phyloP scores from a whole-genome alignment of 352 stramenopile genomes.

The Nothophytophthora sp. region DNA sequence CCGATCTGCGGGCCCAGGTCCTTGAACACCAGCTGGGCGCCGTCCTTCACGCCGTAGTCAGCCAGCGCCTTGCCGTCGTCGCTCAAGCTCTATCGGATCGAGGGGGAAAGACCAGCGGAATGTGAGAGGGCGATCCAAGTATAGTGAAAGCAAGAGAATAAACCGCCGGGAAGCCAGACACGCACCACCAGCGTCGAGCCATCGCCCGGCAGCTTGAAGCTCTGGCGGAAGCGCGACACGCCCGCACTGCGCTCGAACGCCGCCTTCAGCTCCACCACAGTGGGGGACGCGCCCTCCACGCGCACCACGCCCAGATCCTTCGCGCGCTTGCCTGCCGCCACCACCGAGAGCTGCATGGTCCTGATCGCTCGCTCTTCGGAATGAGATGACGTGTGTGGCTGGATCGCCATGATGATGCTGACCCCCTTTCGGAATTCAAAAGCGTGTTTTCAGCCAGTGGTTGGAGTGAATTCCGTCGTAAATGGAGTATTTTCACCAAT shows the following conservation, averaged over 20 bases:
- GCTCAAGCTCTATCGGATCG: slow-evolving; percentile 20
- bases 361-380: slow-evolving; percentile 4
- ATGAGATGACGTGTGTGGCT: slow-evolving; percentile 15
- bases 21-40: slow-evolving; percentile 64
- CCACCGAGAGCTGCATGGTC: slow-evolving; percentile 66
- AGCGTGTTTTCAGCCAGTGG: no score
- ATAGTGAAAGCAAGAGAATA: no score
- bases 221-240: slow-evolving; percentile 62
- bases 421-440: no score
- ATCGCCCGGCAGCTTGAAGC: slow-evolving; percentile 49
- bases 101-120: no score
- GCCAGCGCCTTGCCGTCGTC: slow-evolving; percentile 63
- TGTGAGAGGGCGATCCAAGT: no score
- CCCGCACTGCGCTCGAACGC: slow-evolving; percentile 52
- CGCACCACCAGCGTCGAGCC: slow-evolving; percentile 37
- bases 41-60: slow-evolving; percentile 56
- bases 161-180: not conserved
- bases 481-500: no score
- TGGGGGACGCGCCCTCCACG: slow-evolving; percentile 34
- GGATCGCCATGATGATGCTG: no score
- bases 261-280: slow-evolving; percentile 53
- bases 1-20: slow-evolving; percentile 88
- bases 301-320: slow-evolving; percentile 59
- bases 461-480: no score
- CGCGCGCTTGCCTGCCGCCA: slow-evolving; percentile 46